Conservation (phyloP, 306 rosid genomes). For the apple (Malus domestica) region DNA sequence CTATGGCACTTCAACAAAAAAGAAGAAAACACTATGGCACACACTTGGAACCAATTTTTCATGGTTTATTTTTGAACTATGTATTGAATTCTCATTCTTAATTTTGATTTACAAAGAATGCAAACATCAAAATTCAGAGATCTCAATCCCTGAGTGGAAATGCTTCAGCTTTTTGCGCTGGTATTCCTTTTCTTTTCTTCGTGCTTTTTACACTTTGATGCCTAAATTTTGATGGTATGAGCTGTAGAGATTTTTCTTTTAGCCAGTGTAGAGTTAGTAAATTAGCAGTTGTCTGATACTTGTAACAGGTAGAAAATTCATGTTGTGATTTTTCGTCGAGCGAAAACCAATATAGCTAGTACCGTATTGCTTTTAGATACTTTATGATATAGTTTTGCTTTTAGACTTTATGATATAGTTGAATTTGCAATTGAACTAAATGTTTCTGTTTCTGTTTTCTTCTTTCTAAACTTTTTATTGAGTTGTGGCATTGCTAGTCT, state of each 20-base stretch:
- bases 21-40: neutral
- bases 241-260: neutral
- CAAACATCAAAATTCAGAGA: neutral
- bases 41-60: neutral
- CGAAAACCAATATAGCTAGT: neutral
- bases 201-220: neutral
- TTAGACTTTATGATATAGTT: too few relatives aligned
- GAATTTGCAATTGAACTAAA: neutral
- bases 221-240: neutral
- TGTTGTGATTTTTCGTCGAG: neutral
- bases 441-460: neutral
- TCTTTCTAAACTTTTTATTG: neutral
- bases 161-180: neutral
- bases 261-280: neutral
- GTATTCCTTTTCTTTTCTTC: neutral
- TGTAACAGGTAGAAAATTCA: neutral
- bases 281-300: neutral
- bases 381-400: neutral
- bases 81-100: neutral
- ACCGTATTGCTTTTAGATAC: neutral
- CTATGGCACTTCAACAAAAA: neutral
- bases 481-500: constrained; percentile 6
- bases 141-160: neutral
- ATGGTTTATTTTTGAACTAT: neutral
- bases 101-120: neutral